Evolutionary conservation across 192 early-diverging fungal species (phyloP).

Genomic region (Coemansia sp.): DNA sequence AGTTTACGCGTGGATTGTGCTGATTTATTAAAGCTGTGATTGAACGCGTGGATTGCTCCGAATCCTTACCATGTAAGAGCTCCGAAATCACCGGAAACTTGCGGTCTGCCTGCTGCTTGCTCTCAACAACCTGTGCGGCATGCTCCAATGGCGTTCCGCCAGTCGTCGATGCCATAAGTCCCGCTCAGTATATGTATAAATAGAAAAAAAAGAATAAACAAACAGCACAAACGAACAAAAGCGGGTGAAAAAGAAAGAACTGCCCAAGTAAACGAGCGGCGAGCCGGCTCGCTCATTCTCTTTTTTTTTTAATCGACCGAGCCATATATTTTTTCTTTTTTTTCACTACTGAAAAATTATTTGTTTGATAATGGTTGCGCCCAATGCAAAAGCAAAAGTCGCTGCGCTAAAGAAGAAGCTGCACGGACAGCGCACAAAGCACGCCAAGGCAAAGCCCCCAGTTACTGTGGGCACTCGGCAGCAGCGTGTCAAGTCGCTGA

Average conservation of each 20-base stretch:
- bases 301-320: background rate
- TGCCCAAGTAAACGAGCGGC: background rate
- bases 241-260: background rate
- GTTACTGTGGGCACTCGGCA: constrained; percentile 3
- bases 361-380: background rate
- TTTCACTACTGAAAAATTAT: constrained; percentile 1
- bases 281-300: background rate
- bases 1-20: background rate
- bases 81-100: constrained; percentile 51
- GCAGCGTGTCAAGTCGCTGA: constrained; percentile 15
- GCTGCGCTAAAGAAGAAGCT: constrained; percentile 17
- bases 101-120: constrained; percentile 36
- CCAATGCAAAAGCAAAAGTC: constrained; percentile 10
- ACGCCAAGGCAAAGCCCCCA: background rate
- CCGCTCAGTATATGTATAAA: constrained; percentile 3
- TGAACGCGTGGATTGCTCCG: background rate
- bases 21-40: background rate
- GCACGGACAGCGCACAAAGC: background rate
- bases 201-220: constrained; percentile 6
- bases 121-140: constrained; percentile 37
- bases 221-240: constrained; percentile 1
- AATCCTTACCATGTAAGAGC: constrained; percentile 50
- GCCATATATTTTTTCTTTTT: constrained; percentile 8
- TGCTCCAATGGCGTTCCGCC: constrained; percentile 14
- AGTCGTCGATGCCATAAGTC: constrained; percentile 9